A percentile compares a stretch with the other conserved stretches of the same genome.
Evolutionary conservation across 768 basidiomycete species (phyloP).

Genomic region (Russula earlei): DNA sequence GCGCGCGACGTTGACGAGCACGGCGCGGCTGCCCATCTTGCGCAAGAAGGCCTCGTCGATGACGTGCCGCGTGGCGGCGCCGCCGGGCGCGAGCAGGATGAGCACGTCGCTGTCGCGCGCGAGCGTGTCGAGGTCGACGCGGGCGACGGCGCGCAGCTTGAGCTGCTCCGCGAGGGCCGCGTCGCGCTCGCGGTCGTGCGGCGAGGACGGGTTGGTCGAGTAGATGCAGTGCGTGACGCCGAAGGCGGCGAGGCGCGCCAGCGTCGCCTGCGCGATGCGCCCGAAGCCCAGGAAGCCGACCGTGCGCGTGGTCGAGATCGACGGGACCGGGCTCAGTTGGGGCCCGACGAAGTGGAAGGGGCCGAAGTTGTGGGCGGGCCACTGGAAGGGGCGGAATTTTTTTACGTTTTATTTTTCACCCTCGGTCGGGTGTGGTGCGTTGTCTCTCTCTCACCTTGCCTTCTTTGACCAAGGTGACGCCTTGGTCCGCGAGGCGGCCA

Average conservation of each 20-base stretch:
- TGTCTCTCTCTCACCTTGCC: constrained; percentile 44
- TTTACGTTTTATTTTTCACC: no score
- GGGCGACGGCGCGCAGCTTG: constrained; percentile 34
- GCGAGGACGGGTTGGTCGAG: constrained; percentile 44
- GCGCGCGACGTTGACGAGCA: constrained; percentile 79
- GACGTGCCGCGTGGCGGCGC: constrained; percentile 57
- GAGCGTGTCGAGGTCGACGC: constrained; percentile 56
- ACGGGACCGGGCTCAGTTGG: constrained; percentile 50
- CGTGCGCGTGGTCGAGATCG: constrained; percentile 48
- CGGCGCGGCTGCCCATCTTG: constrained; percentile 76
- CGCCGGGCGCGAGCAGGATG: constrained; percentile 76
- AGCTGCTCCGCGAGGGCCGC: constrained; percentile 25
- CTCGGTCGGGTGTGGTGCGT: no score
- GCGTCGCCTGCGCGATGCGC: constrained; percentile 80
- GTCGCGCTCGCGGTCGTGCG: constrained; percentile 33
- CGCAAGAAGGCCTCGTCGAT: constrained; percentile 62
- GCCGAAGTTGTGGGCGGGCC: constrained; percentile 70
- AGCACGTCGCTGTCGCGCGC: constrained; percentile 76
- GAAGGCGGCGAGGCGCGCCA: constrained; percentile 73
- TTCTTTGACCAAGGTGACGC: constrained; percentile 52
- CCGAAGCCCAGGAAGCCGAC: constrained; percentile 94
- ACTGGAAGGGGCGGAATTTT: constrained; percentile 38
- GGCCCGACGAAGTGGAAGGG: constrained; percentile 83
- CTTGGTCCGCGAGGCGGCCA: constrained; percentile 63
- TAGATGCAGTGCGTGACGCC: constrained; percentile 72